Evolutionary conservation across 2,329 filamentous ascomycete genomes (phyloP).

Genomic region (Talaromyces funiculosus): DNA sequence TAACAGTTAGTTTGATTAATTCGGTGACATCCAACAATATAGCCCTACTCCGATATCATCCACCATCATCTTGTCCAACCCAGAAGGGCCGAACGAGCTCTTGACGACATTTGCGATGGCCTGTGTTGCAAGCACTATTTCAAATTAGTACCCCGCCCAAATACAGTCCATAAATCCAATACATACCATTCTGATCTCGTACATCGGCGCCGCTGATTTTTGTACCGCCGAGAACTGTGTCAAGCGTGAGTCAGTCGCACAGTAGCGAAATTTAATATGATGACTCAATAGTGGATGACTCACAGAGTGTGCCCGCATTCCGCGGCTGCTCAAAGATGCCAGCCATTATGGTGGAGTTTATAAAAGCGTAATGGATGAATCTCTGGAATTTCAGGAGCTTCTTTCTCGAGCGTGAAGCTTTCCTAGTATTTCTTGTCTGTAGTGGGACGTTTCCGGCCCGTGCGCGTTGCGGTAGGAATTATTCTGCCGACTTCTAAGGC

Average conservation of each 20-base stretch:
- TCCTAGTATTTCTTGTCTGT: constrained; percentile 8
- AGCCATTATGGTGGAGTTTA: constrained; percentile 57
- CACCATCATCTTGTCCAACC: constrained; percentile 99
- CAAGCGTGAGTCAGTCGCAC: constrained; percentile 25
- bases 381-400: constrained; percentile 6
- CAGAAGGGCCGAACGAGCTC: constrained; percentile 94
- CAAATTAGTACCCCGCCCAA: constrained; percentile 15
- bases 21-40: constrained; percentile 20
- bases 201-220: constrained; percentile 98
- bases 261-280: not conserved
- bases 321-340: constrained; percentile 93
- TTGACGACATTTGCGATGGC: constrained; percentile 98
- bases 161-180: constrained; percentile 17
- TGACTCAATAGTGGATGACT: constrained; percentile 25
- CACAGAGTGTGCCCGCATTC: constrained; percentile 84
- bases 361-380: not conserved
- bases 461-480: constrained; percentile 30
- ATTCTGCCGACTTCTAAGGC: constrained; percentile 35
- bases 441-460: constrained; percentile 12
- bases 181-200: constrained; percentile 85
- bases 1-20: constrained; percentile 18
- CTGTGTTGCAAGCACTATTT: constrained; percentile 80
- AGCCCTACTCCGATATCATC: constrained; percentile 86
- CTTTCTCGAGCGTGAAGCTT: constrained; percentile 8
- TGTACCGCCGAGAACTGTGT: constrained; percentile 77